Evolutionary conservation across 257 asterid genomes (phyloP), one percentile per base, ranked within the genome.

Genomic region (Eucommia ulmoides): DNA sequence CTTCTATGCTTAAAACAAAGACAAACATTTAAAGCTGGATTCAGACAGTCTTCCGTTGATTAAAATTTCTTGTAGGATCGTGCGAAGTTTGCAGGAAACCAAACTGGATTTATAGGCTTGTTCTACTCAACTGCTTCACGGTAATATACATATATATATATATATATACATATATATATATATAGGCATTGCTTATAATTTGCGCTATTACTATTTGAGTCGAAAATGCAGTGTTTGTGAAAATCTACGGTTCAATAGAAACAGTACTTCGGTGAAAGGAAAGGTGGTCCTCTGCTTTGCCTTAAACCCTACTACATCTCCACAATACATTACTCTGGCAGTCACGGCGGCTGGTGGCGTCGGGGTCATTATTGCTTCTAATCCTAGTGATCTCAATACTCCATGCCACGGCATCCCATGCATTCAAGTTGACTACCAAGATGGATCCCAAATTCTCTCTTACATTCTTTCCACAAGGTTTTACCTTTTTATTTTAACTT

Each of bases 231-330:
- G n/a, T n/a, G n/a, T n/a, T n/a, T n/a, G n/a, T n/a, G n/a, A n/a
- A n/a, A n/a, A n/a, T n/a, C n/a, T n/a, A n/a, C n/a, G n/a, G n/a
- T n/a, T n/a, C n/a, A n/a, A n/a, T n/a, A n/a, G n/a, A n/a, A n/a
- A n/a, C n/a, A n/a, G n/a, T n/a, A n/a, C n/a, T n/a, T n/a, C n/a
- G 73, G 50, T 65, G 0, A 49, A 50, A 2, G 76, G 76, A 50
- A 64, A 71, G 19, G 62, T 71, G 20, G 75, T 67, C 25, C 56
- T 71, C 2, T 75, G 82, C 52, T 70, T 71, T 57, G 49, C n/a
- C n/a, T n/a, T n/a, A n/a, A n/a, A n/a, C n/a, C n/a, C n/a, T n/a
- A n/a, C n/a, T n/a, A n/a, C n/a, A n/a, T n/a, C n/a, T n/a, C n/a
- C n/a, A n/a, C n/a, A n/a, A n/a, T n/a, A n/a, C n/a, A n/a, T n/a